A percentile compares a stretch with the other conserved stretches of the same genome.
Evolutionary conservation across 805 yeast genomes (phyloP).

Genomic region (Lipomyces starkeyi): DNA sequence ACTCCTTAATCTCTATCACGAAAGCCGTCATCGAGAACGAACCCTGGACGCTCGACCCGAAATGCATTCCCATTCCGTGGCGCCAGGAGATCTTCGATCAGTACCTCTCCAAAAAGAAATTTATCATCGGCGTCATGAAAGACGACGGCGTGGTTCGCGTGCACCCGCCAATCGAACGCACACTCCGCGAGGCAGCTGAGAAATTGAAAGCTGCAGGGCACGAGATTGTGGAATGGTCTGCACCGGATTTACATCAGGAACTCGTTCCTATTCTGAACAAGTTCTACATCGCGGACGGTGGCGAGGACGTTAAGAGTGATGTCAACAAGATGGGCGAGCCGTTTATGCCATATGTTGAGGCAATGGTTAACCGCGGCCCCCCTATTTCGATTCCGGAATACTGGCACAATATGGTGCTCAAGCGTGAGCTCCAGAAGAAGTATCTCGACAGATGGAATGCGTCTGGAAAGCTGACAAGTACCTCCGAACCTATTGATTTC

Average conservation of each 20-base stretch:
- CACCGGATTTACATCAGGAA: conserved; percentile 46
- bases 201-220: conserved; percentile 65
- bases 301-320: conserved; percentile 45
- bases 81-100: conserved; percentile 42
- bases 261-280: conserved; percentile 46
- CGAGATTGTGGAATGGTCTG: conserved; percentile 58
- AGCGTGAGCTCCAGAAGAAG: conserved; percentile 49
- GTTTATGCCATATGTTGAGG: conserved; percentile 49
- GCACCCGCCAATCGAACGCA: conserved; percentile 61
- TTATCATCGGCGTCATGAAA: conserved; percentile 55
- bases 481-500: conserved; percentile 55
- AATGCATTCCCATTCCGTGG: conserved; percentile 60
- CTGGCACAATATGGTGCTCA: conserved; percentile 40
- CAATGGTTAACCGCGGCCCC: conserved; percentile 46
- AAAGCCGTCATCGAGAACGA: conserved; percentile 49
- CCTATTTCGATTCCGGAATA: conserved; percentile 49
- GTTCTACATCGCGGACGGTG: conserved; percentile 57
- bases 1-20: conserved; percentile 50
- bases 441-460: conserved; percentile 54
- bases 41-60: conserved; percentile 60
- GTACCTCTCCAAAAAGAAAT: conserved; percentile 41
- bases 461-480: conserved; percentile 46
- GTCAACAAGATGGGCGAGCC: conserved; percentile 54
- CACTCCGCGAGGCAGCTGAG: conserved; percentile 57
- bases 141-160: conserved; percentile 58